phyloP scores from a whole-genome alignment of 139 green algal species.

The Chlorella sp. region DNA sequence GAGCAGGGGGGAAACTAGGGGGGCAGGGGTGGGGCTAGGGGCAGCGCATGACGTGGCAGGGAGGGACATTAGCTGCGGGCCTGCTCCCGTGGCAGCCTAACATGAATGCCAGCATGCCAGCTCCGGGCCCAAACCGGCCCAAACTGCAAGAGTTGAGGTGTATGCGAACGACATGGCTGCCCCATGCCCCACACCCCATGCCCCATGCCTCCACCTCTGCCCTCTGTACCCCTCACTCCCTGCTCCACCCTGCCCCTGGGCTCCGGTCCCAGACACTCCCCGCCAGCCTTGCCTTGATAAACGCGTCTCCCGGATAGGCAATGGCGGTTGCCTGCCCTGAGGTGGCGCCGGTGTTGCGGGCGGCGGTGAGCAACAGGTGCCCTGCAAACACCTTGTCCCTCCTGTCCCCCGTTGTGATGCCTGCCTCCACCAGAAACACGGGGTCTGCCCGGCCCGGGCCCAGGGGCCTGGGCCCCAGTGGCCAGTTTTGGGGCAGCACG shows the following conservation, averaged over 20 bases:
- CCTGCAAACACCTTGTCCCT: neutral
- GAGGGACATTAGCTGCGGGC: too few species aligned
- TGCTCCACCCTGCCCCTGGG: neutral
- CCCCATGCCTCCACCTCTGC: too few species aligned
- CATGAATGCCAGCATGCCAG: too few species aligned
- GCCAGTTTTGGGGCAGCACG: neutral
- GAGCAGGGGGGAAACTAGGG: too few species aligned
- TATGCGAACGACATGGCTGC: too few species aligned
- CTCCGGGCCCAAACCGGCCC: too few species aligned
- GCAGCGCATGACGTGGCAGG: too few species aligned
- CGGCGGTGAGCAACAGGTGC: neutral
- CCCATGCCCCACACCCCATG: too few species aligned
- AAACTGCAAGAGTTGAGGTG: too few species aligned
- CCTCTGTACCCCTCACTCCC: too few species aligned
- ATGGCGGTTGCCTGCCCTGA: neutral
- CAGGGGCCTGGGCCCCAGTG: neutral
- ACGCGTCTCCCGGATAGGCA: neutral
- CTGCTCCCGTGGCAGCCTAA: too few species aligned
- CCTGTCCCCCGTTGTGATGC: neutral
- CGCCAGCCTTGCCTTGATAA: neutral
- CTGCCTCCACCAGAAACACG: neutral
- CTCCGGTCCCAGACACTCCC: neutral
- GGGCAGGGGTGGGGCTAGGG: too few species aligned
- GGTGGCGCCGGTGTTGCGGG: neutral
- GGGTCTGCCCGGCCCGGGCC: neutral